phyloP scores from a whole-genome alignment of 2,329 filamentous ascomycete species.

The Talaromyces sp. region DNA sequence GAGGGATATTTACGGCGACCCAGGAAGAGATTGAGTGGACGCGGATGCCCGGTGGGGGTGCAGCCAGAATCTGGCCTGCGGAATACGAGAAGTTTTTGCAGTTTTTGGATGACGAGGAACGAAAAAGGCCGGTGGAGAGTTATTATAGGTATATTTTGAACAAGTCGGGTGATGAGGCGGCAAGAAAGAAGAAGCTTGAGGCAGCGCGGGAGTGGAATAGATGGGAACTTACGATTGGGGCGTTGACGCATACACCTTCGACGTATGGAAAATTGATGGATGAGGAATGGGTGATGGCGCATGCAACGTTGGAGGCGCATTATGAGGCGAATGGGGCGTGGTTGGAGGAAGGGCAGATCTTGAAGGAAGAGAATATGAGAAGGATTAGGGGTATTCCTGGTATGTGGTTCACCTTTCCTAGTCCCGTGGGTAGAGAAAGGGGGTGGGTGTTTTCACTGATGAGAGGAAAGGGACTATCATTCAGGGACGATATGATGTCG shows the following conservation, averaged over 20 bases:
- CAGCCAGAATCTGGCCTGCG: conserved; percentile 1
- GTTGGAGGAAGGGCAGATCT: conserved; percentile 42
- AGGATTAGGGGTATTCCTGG: conserved; percentile 37
- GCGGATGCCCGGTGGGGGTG: neutral
- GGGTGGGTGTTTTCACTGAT: neutral
- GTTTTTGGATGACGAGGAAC: neutral
- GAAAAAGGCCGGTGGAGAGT: neutral
- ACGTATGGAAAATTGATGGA: conserved; percentile 29
- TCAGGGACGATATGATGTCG: conserved; percentile 48
- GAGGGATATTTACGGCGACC: conserved; percentile 39
- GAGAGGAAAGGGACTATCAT: conserved; percentile 31
- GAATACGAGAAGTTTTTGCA: neutral
- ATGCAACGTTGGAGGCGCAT: conserved; percentile 45
- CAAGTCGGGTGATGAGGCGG: neutral
- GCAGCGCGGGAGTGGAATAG: conserved; percentile 38
- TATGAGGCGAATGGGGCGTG: conserved; percentile 44
- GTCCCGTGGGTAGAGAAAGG: no score
- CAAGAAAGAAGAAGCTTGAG: conserved; percentile 20
- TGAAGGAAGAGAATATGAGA: conserved; percentile 32
- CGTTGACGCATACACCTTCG: conserved; percentile 23
- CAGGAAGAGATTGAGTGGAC: neutral
- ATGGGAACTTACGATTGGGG: conserved; percentile 34
- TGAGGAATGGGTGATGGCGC: conserved; percentile 31
- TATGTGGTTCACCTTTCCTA: conserved; percentile 21
- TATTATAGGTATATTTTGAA: conserved; percentile 2